Evolutionary conservation across 2,329 filamentous ascomycete genomes (phyloP).

Genomic region (Pochonia chlamydosporia): DNA sequence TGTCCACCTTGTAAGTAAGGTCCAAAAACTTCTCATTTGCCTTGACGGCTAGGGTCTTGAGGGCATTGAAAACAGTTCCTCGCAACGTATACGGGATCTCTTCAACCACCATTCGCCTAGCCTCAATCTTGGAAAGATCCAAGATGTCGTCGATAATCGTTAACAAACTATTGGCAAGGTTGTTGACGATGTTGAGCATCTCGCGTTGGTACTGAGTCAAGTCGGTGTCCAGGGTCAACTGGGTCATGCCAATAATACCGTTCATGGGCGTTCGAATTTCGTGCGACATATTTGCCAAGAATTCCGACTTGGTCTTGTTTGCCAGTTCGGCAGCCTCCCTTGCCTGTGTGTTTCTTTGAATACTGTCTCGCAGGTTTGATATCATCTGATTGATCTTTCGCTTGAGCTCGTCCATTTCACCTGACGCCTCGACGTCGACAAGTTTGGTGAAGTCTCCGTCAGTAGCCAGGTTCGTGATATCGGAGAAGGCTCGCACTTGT

Average conservation of each 20-base stretch:
- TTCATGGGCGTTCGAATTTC: constrained; percentile 97
- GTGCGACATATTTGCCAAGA: constrained; percentile 98
- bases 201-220: constrained; percentile 92
- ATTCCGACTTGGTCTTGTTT: constrained; percentile 97
- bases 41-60: constrained; percentile 95
- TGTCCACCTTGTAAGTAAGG: constrained; percentile 89
- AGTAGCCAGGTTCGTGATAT: constrained; percentile 96
- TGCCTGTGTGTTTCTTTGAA: constrained; percentile 92
- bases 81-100: constrained; percentile 94
- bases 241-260: constrained; percentile 97
- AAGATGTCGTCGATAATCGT: constrained; percentile 90
- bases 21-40: constrained; percentile 94
- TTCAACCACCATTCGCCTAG: constrained; percentile 96
- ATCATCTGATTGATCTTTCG: constrained; percentile 99
- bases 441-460: constrained; percentile 96
- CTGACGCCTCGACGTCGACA: constrained; percentile 93
- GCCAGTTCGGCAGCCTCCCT: constrained; percentile 93
- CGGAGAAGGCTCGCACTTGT: constrained; percentile 94
- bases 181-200: constrained; percentile 98
- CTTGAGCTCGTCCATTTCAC: constrained; percentile 98
- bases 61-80: constrained; percentile 91
- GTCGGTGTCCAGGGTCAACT: constrained; percentile 90
- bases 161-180: constrained; percentile 88
- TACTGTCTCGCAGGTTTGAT: constrained; percentile 88
- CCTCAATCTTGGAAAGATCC: constrained; percentile 79